Evolutionary conservation across 2,329 filamentous ascomycete genomes (phyloP).

Genomic region (Botrytis deweyae): DNA sequence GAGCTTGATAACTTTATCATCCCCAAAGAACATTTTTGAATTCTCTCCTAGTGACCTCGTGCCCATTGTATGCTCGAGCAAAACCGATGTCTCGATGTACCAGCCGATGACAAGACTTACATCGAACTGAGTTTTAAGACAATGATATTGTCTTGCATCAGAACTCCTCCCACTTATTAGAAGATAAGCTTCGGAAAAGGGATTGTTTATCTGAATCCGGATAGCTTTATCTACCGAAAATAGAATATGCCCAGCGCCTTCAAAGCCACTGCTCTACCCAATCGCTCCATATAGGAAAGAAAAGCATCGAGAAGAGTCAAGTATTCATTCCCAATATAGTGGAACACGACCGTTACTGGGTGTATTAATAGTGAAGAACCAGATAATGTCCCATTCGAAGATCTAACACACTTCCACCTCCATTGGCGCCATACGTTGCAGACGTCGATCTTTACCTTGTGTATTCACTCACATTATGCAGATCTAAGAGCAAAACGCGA

Average conservation of each 20-base stretch:
- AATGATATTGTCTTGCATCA: background rate
- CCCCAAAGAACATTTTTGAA: background rate
- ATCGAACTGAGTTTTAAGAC: background rate
- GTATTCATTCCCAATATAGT: background rate
- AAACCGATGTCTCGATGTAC: background rate
- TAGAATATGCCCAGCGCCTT: background rate
- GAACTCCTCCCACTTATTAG: background rate
- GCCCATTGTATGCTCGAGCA: background rate
- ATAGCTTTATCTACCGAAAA: background rate
- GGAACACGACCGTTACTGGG: background rate
- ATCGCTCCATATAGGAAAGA: background rate
- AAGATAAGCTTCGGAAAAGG: slow-evolving; percentile 3
- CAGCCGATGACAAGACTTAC: background rate
- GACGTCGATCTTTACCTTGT: background rate
- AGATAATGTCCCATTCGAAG: background rate
- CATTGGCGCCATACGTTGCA: background rate
- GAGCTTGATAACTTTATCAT: background rate
- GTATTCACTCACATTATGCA: background rate
- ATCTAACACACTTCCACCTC: background rate
- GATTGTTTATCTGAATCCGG: slow-evolving; percentile 12
- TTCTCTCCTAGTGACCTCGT: background rate
- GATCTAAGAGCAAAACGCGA: background rate
- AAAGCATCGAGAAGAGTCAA: background rate
- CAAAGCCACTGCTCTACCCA: background rate
- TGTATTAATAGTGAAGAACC: background rate